Evolutionary conservation across 2,329 filamentous ascomycete genomes (phyloP).

Genomic region (Bipolaris bicolor): DNA sequence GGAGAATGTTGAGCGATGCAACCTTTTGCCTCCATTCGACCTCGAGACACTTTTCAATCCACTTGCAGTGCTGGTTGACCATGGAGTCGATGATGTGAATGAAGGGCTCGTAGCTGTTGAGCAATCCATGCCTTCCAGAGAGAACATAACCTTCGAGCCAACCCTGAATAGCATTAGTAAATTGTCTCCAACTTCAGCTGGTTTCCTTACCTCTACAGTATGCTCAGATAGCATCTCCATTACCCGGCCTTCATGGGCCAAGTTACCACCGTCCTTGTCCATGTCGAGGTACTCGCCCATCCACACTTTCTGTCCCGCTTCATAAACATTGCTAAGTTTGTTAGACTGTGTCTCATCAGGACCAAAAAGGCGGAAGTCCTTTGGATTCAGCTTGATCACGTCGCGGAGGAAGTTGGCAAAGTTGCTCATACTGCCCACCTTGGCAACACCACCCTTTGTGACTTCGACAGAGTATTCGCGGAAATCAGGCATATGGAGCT

Average conservation of each 20-base stretch:
- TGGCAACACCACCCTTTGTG: constrained; percentile 63
- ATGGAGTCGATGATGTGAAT: constrained; percentile 84
- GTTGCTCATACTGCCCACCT: constrained; percentile 70
- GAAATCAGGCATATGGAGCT: constrained; percentile 73
- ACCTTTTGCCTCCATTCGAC: constrained; percentile 77
- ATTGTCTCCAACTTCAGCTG: background rate
- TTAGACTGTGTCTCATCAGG: constrained; percentile 84
- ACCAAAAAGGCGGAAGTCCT: constrained; percentile 76
- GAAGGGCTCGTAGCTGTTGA: constrained; percentile 84
- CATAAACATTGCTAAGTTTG: constrained; percentile 74
- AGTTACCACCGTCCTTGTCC: constrained; percentile 75
- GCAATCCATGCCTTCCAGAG: constrained; percentile 74
- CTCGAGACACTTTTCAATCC: constrained; percentile 82
- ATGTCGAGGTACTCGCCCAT: constrained; percentile 79
- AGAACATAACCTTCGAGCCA: constrained; percentile 82
- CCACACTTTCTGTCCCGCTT: constrained; percentile 80
- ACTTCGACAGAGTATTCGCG: constrained; percentile 69
- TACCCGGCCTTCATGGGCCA: constrained; percentile 70
- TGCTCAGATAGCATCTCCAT: constrained; percentile 89
- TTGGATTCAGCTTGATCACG: constrained; percentile 67
- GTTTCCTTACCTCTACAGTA: constrained; percentile 65
- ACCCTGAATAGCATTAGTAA: constrained; percentile 29
- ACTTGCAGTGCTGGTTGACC: constrained; percentile 87
- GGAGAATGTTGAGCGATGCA: constrained; percentile 77
- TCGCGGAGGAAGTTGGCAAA: constrained; percentile 72